Evolutionary conservation across 371 early-diverging fungal species (phyloP).

Genomic region (Apophysomyces variabilis): DNA sequence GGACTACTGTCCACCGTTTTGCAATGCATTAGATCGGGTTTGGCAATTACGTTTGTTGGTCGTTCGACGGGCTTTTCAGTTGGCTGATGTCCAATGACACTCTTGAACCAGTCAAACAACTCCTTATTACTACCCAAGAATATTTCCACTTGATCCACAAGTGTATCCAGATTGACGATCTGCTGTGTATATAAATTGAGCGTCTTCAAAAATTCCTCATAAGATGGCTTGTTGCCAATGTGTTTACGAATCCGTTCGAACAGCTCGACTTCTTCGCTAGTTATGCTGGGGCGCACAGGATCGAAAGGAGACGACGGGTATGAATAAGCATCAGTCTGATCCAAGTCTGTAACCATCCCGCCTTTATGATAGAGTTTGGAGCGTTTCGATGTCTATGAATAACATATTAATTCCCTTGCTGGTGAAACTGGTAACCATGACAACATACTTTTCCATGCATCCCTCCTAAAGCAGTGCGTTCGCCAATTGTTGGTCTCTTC

Average conservation of each 20-base stretch:
- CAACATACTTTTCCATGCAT: conserved; percentile 3
- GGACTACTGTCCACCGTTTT: conserved; percentile 59
- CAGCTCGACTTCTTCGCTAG: conserved; percentile 85
- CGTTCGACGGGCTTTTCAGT: conserved; percentile 55
- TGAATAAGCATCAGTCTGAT: conserved; percentile 13
- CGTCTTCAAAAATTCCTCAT: conserved; percentile 97
- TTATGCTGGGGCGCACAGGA: conserved; percentile 37
- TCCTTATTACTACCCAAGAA: conserved; percentile 82
- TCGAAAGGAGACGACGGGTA: conserved; percentile 36
- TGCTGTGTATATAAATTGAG: conserved; percentile 97
- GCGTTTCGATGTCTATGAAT: conserved; percentile 3
- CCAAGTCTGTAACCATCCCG: conserved; percentile 13
- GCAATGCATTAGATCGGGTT: conserved; percentile 66
- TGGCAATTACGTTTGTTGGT: conserved; percentile 41
- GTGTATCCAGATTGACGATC: conserved; percentile 83
- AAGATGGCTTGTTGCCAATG: conserved; percentile 84
- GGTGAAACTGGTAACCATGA: neutral
- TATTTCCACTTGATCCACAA: conserved; percentile 82
- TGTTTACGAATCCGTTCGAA: conserved; percentile 90
- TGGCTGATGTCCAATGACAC: conserved; percentile 90
- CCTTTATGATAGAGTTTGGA: conserved; percentile 18
- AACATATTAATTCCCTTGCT: neutral
- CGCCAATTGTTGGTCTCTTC: conserved; percentile 19
- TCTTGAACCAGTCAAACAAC: conserved; percentile 93
- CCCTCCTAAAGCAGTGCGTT: conserved; percentile 28